phyloP scores from a whole-genome alignment of 2,329 filamentous ascomycete genomes.

The Cucurbitaria berberidis region DNA sequence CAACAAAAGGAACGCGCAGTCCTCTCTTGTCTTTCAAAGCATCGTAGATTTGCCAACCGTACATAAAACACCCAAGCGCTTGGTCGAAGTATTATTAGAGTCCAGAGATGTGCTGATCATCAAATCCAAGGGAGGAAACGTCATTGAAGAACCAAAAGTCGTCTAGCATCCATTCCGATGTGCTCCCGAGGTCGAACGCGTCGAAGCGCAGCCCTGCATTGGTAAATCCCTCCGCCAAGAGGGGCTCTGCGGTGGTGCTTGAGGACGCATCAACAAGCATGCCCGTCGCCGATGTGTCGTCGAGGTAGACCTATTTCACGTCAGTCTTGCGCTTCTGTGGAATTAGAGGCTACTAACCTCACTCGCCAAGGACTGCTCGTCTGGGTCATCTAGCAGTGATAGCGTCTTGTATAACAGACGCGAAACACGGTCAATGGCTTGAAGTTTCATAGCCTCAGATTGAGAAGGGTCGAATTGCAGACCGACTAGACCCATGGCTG shows the following conservation, averaged over 20 bases:
- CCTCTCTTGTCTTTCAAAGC: neutral
- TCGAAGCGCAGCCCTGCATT: constrained; percentile 14
- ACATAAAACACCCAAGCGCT: neutral
- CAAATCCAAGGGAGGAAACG: neutral
- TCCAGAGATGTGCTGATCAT: neutral
- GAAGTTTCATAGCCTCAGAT: constrained; percentile 26
- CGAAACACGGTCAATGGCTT: constrained; percentile 28
- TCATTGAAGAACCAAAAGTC: constrained; percentile 28
- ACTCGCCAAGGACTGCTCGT: constrained; percentile 13
- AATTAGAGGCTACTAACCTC: constrained; percentile 13
- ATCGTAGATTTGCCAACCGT: neutral
- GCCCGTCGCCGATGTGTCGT: neutral
- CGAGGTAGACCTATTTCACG: constrained; percentile 4
- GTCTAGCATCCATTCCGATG: constrained; percentile 25
- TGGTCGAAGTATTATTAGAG: constrained; percentile 1
- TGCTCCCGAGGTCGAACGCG: constrained; percentile 11
- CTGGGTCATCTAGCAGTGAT: constrained; percentile 23
- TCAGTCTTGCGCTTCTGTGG: neutral
- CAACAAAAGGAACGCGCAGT: neutral
- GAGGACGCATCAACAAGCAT: neutral
- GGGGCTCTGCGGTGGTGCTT: neutral
- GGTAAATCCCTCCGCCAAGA: constrained; percentile 1
- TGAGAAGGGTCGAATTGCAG: constrained; percentile 29
- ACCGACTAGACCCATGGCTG: constrained; percentile 40
- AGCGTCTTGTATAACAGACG: constrained; percentile 26